Evolutionary conservation across 257 asterid genomes (phyloP).

Genomic region (Dorcoceras hygrometricum): DNA sequence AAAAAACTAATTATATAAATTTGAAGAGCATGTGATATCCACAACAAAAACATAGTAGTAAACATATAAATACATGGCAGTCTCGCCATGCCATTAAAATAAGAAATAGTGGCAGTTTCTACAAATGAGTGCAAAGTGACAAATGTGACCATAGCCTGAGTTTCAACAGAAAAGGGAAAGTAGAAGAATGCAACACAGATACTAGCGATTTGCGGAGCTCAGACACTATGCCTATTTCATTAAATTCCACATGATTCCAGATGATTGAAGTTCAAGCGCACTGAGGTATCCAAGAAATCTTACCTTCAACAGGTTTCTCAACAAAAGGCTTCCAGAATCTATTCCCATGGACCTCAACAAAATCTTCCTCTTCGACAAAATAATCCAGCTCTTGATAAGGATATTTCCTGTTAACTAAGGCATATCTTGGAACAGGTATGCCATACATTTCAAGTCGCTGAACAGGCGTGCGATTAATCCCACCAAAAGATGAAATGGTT

Average conservation of each 20-base stretch:
- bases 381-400: conserved; percentile 83
- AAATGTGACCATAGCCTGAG: not conserved
- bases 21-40: not conserved
- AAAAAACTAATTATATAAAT: too few relatives aligned
- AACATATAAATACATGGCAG: not conserved
- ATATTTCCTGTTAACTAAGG: conserved; percentile 73
- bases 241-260: not conserved
- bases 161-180: not conserved
- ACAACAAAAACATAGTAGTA: too few relatives aligned
- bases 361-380: conserved; percentile 93
- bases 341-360: conserved; percentile 82
- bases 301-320: conserved; percentile 96
- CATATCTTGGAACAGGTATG: conserved; percentile 90
- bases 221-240: not conserved
- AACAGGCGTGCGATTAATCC: conserved; percentile 16
- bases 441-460: conserved; percentile 88
- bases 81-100: too few relatives aligned
- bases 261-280: not conserved
- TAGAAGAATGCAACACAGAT: not conserved
- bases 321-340: conserved; percentile 97
- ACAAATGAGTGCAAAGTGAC: not conserved
- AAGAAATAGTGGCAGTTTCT: not conserved
- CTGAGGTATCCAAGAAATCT: conserved; percentile 6
- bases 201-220: too few relatives aligned
- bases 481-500: conserved; percentile 4